Evolutionary conservation across 2,329 filamentous ascomycete species (phyloP), one percentile per base, ranked within the genome.

Genomic region (Colletotrichum horii): DNA sequence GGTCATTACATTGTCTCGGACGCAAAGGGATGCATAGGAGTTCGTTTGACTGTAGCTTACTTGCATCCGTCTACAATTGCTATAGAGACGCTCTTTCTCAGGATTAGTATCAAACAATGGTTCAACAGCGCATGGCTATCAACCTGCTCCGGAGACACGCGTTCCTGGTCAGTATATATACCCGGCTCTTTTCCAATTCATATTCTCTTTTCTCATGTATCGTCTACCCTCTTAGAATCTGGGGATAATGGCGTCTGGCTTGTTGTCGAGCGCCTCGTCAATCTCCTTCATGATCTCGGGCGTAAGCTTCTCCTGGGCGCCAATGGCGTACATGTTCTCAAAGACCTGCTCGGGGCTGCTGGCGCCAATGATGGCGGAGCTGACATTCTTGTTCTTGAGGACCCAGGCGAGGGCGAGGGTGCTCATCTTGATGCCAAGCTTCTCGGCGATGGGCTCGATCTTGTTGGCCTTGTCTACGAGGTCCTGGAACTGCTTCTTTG

Each of bases 381-480:
- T 92, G 65, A 93, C 89, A 73, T 91, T 89, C 78, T 88, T 87
- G 81, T 93, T 93, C 81, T 88, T 90, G 65, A 93, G 84, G 16
- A 91, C 89, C 91, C 92, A 93, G 3, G 90, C 91, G 68, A 93
- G 85, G 0, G 91, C 91, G 58, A 93, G 85, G 67, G 87, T 86
- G 79, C 85, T 87, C 84, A 87, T 83, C 82, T 90, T 91, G 75
- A 93, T 87, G 15, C 89, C 92, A 55, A 95, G 85, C 79, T 88
- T 89, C 70, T 94, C 89, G 3, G 94, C 93, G 77, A 96, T 89
- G 66, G 90, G 87, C 87, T 90, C 85, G 76, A 92, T 84, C 80
- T 88, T 87, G 79, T 88, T 90, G 68, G 94, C 91, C 82, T 90
- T 90, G 77, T 91, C 86, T 76, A 95, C 86, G 66, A 91, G 82